These are phyloP conservation scores for Pilatotrama ljubarskyi DNA, from an alignment of 768 basidiomycete species.

Conservation along the genomic window DNA sequence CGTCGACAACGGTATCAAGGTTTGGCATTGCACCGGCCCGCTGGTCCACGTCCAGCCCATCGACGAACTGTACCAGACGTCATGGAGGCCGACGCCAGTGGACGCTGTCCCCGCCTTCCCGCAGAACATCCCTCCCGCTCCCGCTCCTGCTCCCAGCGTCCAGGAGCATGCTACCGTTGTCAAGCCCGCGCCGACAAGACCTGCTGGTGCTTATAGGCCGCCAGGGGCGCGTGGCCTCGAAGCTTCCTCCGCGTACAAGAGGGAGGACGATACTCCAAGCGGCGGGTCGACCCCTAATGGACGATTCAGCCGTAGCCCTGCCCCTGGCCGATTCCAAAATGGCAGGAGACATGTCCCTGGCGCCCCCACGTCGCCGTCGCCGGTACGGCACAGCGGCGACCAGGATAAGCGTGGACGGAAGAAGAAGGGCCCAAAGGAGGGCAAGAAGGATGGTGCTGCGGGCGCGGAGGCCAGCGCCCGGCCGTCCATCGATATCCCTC, in stretches of 20 bases:
- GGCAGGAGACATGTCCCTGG: constrained; percentile 73
- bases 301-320: constrained; percentile 58
- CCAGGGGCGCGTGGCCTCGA: constrained; percentile 89
- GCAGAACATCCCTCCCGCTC: constrained; percentile 63
- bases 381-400: constrained; percentile 44
- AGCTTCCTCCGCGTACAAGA: constrained; percentile 86
- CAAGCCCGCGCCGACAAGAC: constrained; percentile 60
- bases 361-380: constrained; percentile 50
- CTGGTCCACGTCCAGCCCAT: constrained; percentile 80
- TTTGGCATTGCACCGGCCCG: constrained; percentile 90
- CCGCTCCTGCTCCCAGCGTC: constrained; percentile 62
- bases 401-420: constrained; percentile 59
- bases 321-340: constrained; percentile 39
- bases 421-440: constrained; percentile 50
- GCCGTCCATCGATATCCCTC: constrained; percentile 40
- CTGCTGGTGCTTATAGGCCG: constrained; percentile 89
- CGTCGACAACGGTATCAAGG: constrained; percentile 96
- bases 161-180: constrained; percentile 45
- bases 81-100: constrained; percentile 76
- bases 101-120: constrained; percentile 71
- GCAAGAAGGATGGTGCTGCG: constrained; percentile 35
- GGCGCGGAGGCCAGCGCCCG: constrained; percentile 24
- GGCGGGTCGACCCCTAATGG: constrained; percentile 66
- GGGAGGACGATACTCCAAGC: constrained; percentile 77
- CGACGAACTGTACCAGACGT: constrained; percentile 89